Evolutionary conservation across 129 eudicot species (phyloP), one percentile per base, ranked within the genome.

Genomic region (Helichrysum umbraculigerum): DNA sequence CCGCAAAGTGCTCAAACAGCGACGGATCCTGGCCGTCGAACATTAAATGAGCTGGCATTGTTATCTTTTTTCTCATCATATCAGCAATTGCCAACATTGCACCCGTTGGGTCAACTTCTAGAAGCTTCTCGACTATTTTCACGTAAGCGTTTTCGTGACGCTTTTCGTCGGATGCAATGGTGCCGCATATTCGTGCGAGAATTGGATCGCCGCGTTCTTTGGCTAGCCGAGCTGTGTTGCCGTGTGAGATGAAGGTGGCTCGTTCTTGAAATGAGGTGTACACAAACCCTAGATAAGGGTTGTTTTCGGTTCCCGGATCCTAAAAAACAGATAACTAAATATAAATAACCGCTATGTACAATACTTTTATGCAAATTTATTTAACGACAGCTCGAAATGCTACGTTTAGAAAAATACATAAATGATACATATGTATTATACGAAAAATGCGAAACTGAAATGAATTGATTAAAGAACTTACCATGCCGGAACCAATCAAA

Each of bases 41-140:
- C 91, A 84, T 84, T 14, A 84, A 71, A 57, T 79, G 82, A 25
- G 88, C 88, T 3, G 91, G 88, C 88, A 84, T 87, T 10, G 86
- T 84, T 65, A 87, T 84, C 61, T 71, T 67, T 37, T 82, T 78
- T 16, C 32, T 50, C 86, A 87, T 78, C 88, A 87, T 87, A 35
- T 81, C 82, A 0, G 84, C 86, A 1, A 87, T 67, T 1, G 86
- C 80, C 32, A 73, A 17, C 83, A 84, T 82, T 1, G 85, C 77
- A 5, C 79, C 84, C 0, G 77, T 71, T 28, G 88, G 83, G 58
- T 87, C 91, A 41, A 87, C 83, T 51, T 87, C 88, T 2, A 84
- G 79, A 0, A 84, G 84, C 74, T 82, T 84, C 32, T 81, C 88
- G 0, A 87, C 86, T 34, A 87, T 81, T 33, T 77, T 62, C 0